Conservation (phyloP, 495 filamentous ascomycete genomes). For the Lineolata rhizophorae region DNA sequence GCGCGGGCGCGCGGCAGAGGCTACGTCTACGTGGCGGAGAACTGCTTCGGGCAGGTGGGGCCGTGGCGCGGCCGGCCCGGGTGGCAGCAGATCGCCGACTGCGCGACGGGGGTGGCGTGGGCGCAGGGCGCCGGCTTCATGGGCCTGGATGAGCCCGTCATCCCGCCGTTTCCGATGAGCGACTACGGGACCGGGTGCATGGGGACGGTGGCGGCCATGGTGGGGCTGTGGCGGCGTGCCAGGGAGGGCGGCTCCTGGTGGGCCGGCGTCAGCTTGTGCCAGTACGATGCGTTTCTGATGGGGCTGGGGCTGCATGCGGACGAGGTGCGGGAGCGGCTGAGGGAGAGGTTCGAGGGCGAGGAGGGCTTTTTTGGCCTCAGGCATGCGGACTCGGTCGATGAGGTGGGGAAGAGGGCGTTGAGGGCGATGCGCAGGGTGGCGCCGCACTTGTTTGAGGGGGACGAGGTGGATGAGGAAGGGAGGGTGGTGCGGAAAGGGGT, state of each 20-base stretch:
- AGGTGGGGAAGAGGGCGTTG: conserved; percentile 43
- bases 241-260: conserved; percentile 16
- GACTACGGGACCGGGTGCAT: conserved; percentile 48
- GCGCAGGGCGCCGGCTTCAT: conserved; percentile 53
- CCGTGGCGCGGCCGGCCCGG: conserved; percentile 8
- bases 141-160: conserved; percentile 45
- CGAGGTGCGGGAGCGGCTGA: conserved; percentile 32
- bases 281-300: conserved; percentile 50
- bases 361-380: conserved; percentile 46
- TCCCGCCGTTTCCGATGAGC: conserved; percentile 62
- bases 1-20: conserved; percentile 7
- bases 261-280: conserved; percentile 37
- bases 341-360: conserved; percentile 27
- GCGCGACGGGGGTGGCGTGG: conserved; percentile 47
- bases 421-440: conserved; percentile 31
- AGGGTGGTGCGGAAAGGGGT: too few relatives aligned
- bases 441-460: conserved; percentile 29
- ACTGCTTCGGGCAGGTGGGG: conserved; percentile 12
- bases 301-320: conserved; percentile 35
- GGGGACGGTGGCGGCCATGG: conserved; percentile 15
- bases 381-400: conserved; percentile 51
- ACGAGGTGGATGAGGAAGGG: too few relatives aligned
- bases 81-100: conserved; percentile 13
- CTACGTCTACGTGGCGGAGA: conserved; percentile 11
- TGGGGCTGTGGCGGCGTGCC: conserved; percentile 17